These are phyloP conservation scores for Spergularia azorica DNA, from an alignment of 179 eudicot species.

Conservation along the genomic window DNA sequence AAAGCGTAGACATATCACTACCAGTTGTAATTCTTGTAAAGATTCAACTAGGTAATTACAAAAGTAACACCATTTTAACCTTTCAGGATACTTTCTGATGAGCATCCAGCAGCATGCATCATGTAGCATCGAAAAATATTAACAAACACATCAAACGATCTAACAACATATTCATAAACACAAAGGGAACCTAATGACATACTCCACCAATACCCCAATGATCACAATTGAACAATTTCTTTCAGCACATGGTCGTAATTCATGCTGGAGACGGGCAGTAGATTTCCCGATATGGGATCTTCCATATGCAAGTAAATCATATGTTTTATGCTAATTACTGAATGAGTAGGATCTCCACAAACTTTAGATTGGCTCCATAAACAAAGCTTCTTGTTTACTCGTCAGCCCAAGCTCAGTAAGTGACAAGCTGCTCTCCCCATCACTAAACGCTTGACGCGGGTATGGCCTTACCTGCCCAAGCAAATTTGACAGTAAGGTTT, in stretches of 20 bases:
- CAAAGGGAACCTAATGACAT: conserved; percentile 1
- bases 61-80: not conserved
- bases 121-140: not conserved
- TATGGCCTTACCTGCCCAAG: conserved; percentile 79
- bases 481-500: conserved; percentile 4
- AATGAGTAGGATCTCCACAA: conserved; percentile 21
- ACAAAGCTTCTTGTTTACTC: conserved; percentile 96
- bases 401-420: conserved; percentile 76
- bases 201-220: conserved; percentile 19
- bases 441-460: conserved; percentile 85
- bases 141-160: conserved; percentile 10
- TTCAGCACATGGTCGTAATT: conserved; percentile 16
- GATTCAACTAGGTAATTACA: not conserved
- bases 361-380: conserved; percentile 63
- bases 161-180: conserved; percentile 15
- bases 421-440: conserved; percentile 57
- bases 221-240: conserved; percentile 14
- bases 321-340: conserved; percentile 15
- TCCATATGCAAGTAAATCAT: conserved; percentile 24
- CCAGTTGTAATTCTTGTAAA: not conserved
- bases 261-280: conserved; percentile 6
- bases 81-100: not conserved
- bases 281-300: conserved; percentile 14
- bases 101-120: not conserved
- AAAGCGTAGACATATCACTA: too few relatives aligned